Conservation (phyloP, 2,329 filamentous ascomycete species). For the Xylaria arbuscula region DNA sequence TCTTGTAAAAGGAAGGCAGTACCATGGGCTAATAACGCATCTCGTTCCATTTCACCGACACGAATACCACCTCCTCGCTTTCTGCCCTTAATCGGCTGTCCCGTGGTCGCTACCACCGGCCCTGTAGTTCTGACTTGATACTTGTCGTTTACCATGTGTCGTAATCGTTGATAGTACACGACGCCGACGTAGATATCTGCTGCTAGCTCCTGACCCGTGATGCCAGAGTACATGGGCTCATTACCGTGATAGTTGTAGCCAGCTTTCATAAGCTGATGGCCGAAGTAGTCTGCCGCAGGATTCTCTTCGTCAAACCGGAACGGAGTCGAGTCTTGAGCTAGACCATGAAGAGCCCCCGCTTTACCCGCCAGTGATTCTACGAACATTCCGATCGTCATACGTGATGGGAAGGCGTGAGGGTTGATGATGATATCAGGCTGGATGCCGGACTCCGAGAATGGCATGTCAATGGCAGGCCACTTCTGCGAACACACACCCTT, state of each 20-base stretch:
- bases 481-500: constrained; percentile 98
- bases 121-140: constrained; percentile 98
- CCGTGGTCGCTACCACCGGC: constrained; percentile 87
- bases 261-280: constrained; percentile 92
- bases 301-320: constrained; percentile 95
- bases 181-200: constrained; percentile 97
- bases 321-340: constrained; percentile 95
- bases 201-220: constrained; percentile 92
- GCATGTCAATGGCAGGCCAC: constrained; percentile 94
- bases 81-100: constrained; percentile 96
- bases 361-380: constrained; percentile 97
- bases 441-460: constrained; percentile 95
- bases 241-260: constrained; percentile 99
- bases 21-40: constrained; percentile 93
- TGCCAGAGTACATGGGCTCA: constrained; percentile 97
- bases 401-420: constrained; percentile 97
- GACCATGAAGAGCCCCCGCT: constrained; percentile 89
- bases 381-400: constrained; percentile 99
- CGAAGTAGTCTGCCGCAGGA: constrained; percentile 93
- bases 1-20: constrained; percentile 96
- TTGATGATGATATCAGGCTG: constrained; percentile 99
- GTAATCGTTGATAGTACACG: constrained; percentile 96
- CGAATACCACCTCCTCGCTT: constrained; percentile 98
- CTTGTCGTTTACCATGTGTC: constrained; percentile 99
- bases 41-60: constrained; percentile 99